Evolutionary conservation across 441 rosid genomes (phyloP).

Genomic region (Gossypium schwendimanii): DNA sequence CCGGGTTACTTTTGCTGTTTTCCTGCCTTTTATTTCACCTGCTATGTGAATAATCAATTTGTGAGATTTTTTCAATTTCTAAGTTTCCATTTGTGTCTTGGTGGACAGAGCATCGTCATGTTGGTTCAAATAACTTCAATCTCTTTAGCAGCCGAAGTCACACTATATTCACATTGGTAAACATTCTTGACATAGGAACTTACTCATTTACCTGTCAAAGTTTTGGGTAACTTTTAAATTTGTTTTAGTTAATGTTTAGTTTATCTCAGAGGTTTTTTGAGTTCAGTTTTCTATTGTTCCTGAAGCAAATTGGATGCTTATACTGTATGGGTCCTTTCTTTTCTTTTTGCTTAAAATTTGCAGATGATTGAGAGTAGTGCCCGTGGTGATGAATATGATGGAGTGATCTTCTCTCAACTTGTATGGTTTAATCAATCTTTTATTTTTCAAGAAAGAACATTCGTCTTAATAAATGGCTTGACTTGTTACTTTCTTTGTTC

Average conservation of each 20-base stretch:
- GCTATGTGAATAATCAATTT: not conserved
- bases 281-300: not conserved
- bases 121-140: slow-evolving; percentile 98
- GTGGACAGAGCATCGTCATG: slow-evolving; percentile 94
- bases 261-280: not conserved
- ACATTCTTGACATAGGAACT: not conserved
- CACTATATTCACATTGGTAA: slow-evolving; percentile 92
- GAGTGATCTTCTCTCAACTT: slow-evolving; percentile 97
- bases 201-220: not conserved
- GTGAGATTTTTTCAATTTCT: not conserved
- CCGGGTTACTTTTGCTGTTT: not conserved
- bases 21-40: not conserved
- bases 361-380: slow-evolving; percentile 99
- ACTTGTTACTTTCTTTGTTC: slow-evolving; percentile 14
- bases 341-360: slow-evolving; percentile 24
- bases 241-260: not conserved
- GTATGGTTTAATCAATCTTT: slow-evolving; percentile 40
- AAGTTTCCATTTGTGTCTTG: slow-evolving; percentile 17
- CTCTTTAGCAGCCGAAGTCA: slow-evolving; percentile 97
- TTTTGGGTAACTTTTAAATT: slow-evolving; percentile 1
- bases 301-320: not conserved
- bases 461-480: slow-evolving; percentile 11
- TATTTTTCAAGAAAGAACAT: slow-evolving; percentile 7
- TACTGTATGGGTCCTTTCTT: not conserved
- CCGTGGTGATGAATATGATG: slow-evolving; percentile 94